phyloP scores from a whole-genome alignment of 2,329 filamentous ascomycete genomes.

The Stromatinia cepivora region DNA sequence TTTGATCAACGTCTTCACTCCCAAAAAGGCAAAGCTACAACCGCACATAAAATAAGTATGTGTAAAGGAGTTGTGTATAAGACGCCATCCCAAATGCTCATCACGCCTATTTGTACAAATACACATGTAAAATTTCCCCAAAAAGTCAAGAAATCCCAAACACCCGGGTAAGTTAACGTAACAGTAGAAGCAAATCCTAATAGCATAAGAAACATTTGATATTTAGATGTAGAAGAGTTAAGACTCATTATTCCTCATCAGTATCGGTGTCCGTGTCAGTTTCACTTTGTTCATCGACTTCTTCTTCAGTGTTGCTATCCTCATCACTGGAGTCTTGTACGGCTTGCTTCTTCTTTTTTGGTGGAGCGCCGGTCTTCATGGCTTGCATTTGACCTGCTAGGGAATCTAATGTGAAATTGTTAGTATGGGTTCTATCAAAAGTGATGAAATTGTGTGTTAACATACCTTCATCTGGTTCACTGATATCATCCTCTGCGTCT shows the following conservation, averaged over 20 bases:
- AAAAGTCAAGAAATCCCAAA: slow-evolving; percentile 20
- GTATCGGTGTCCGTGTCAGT: slow-evolving; percentile 66
- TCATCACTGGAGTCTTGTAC: slow-evolving; percentile 65
- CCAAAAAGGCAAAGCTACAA: slow-evolving; percentile 23
- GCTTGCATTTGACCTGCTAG: slow-evolving; percentile 88
- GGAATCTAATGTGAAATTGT: slow-evolving; percentile 59
- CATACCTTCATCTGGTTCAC: slow-evolving; percentile 95
- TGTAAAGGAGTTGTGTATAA: slow-evolving; percentile 14
- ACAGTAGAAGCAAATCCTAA: slow-evolving; percentile 9
- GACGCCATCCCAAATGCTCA: slow-evolving; percentile 23
- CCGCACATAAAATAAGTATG: slow-evolving; percentile 19
- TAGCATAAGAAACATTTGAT: background rate
- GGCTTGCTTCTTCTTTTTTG: slow-evolving; percentile 60
- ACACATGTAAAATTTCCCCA: background rate
- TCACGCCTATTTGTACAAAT: slow-evolving; percentile 22
- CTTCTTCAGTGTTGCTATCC: slow-evolving; percentile 80
- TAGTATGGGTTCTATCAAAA: background rate
- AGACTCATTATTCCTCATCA: slow-evolving; percentile 41
- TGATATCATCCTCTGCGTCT: slow-evolving; percentile 89
- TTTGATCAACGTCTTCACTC: background rate
- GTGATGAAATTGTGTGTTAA: slow-evolving; percentile 30
- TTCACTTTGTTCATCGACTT: slow-evolving; percentile 60
- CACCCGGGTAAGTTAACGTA: slow-evolving; percentile 17
- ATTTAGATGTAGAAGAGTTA: background rate
- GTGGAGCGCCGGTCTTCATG: slow-evolving; percentile 68